Percentiles rank a stretch among this genome's conserved stretches.
Conservation (phyloP, 1,139 yeast species). For the Geotrichum reessii region DNA sequence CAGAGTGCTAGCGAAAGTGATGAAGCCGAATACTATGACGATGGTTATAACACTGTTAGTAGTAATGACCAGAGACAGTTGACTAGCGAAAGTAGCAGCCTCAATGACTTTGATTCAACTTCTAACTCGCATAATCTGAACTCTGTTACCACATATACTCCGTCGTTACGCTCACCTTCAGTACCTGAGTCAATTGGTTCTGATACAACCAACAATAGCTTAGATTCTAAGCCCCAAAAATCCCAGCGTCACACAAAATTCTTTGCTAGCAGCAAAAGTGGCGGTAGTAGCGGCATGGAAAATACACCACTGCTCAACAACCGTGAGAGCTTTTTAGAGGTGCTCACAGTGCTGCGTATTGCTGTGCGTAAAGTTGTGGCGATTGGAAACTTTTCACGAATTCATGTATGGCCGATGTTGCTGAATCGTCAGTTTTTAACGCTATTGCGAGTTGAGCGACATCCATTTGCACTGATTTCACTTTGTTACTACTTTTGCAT, state of each 20-base stretch:
- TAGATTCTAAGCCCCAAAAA: background rate
- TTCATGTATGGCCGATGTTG: slow-evolving; percentile 4
- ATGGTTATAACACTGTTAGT: background rate
- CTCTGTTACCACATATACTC: background rate
- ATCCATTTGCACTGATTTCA: slow-evolving; percentile 5
- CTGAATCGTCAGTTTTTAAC: slow-evolving; percentile 4
- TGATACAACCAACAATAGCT: background rate
- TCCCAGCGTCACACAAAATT: background rate
- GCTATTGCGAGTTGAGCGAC: background rate
- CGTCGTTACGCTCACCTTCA: background rate
- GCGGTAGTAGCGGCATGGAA: background rate
- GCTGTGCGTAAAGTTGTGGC: slow-evolving; percentile 4
- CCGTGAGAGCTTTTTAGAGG: background rate
- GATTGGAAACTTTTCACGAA: background rate
- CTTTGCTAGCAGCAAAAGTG: background rate
- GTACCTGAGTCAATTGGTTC: background rate
- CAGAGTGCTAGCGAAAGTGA: slow-evolving; percentile 1
- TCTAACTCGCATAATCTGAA: background rate
- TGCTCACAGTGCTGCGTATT: slow-evolving; percentile 3
- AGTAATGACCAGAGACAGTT: background rate
- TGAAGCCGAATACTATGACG: background rate
- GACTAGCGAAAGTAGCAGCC: background rate
- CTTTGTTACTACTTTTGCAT: slow-evolving; percentile 3
- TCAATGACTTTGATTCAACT: background rate
- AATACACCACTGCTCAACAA: background rate